Base-by-base conservation (phyloP, 306 rosid species). In the Oemleria cerasiformis region DNA sequence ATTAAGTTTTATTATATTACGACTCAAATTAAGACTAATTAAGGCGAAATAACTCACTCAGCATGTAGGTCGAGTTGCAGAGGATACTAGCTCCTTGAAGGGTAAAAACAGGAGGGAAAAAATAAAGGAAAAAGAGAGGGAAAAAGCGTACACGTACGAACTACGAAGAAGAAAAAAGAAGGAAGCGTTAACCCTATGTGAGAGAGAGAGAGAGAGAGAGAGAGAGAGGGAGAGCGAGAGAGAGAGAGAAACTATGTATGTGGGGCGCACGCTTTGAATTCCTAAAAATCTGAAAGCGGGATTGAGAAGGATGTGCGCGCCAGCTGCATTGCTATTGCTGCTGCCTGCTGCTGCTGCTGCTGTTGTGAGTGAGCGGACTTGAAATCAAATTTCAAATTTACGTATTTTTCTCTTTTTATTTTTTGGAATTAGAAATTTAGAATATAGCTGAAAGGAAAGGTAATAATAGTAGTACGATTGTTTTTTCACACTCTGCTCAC, bases 321-420 rank as follows among this genome's bases (percentile, higher is more conserved):
- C 86, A 82, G 83, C 89, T 85, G 70, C 85, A 8, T 4, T 34
- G n/a, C n/a, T n/a, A n/a, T n/a, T n/a, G n/a, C n/a, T n/a, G n/a
- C n/a, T n/a, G n/a, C n/a, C n/a, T n/a, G n/a, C n/a, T n/a, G n/a
- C n/a, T n/a, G n/a, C n/a, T n/a, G n/a, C n/a, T 7, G 2, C 38
- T 58, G 20, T 11, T 12, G 30, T 15, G 41, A 30, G 53, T 15
- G 43, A 39, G 74, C 78, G 78, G 86, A 85, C 80, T 76, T 79
- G 30, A 79, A 79, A 85, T 73, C 76, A 47, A 66, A 76, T 25
- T 85, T 82, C 82, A 85, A 76, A 73, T 20, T 40, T 55, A 3
- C 47, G 19, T 36, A 8, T 40, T 25, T 53, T 57, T 10, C 19
- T 15, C 3, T 41, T 61, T 2, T 17, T 7, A 34, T 5, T 25